Base-by-base conservation (phyloP, 805 yeast genomes). In the Saturnispora diversa region DNA sequence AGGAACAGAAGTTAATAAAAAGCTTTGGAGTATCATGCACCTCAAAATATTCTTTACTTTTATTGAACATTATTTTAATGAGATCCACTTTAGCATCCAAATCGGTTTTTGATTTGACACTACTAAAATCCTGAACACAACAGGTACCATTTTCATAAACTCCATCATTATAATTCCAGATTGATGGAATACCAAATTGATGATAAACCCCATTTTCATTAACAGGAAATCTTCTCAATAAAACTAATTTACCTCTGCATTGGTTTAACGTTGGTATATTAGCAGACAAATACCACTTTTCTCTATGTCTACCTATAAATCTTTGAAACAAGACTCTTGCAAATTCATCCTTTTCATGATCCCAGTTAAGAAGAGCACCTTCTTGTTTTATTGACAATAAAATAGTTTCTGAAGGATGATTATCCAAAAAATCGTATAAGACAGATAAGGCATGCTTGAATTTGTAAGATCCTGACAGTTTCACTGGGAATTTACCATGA, bases 401-500 rank as follows among this genome's bases (percentile, higher is more conserved):
- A 9, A 80, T 82, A 9, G 75, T 62, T 59, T 83, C 92, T 4
- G 77, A 66, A 1, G 56, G 60, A 58, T 81, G 69, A 4, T 56
- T 43, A 12, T 65, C 61, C 45, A 82, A 63, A 51, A 79, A 83
- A 11, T 63, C 60, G 52, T 77, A 80, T 28, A 83, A 68, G 40
- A 77, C 84, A 0, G 70, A 58, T 49, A 83, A 64, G 3, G 68
- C 69, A n/a, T 65, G 66, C 6, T 58, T 53, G 42, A 83, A 67
- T 49, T 70, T 68, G 44, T 69, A 68, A 17, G 81, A 72, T 46
- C 75, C 70, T 23, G 77, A 70, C 31, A 80, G 60, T 40, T 70
- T 71, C 31, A 82, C 84, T 0, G 92, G 88, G 59, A 82, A 81
- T 46, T 77, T 77, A 32, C 87, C 87, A 55, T 82, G 90, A 44